Percentiles rank a stretch among this genome's conserved stretches.
These are phyloP conservation scores for Raddia distichophylla DNA, from an alignment of 176 grass and related monocot species.

Conservation along the genomic window DNA sequence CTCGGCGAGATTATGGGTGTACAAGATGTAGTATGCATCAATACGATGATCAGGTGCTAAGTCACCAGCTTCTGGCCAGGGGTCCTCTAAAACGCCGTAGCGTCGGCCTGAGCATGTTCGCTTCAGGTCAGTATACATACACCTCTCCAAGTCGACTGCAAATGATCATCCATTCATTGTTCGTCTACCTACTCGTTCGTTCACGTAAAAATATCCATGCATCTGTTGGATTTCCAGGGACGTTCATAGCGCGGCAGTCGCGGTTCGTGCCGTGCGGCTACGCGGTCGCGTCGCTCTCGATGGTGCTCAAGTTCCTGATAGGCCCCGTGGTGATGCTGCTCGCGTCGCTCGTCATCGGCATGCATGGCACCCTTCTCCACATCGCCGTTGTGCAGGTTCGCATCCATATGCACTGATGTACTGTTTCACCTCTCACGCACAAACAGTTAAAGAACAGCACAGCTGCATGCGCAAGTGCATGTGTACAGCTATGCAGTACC, in stretches of 20 bases:
- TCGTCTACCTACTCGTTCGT: not conserved
- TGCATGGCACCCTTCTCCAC: conserved; percentile 67
- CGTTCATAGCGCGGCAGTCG: conserved; percentile 72
- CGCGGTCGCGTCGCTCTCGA: conserved; percentile 53
- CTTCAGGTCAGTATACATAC: conserved; percentile 54
- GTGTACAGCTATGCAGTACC: too few species aligned
- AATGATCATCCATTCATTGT: not conserved
- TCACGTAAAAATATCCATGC: not conserved
- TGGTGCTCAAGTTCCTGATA: conserved; percentile 68
- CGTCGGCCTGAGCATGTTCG: conserved; percentile 90
- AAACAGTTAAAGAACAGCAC: too few species aligned
- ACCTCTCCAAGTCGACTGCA: not conserved
- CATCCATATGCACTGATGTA: too few species aligned
- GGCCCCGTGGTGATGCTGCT: conserved; percentile 67
- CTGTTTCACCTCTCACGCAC: too few species aligned
- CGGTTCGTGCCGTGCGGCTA: conserved; percentile 79
- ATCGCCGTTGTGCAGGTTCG: conserved; percentile 66
- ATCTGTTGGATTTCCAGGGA: conserved; percentile 44
- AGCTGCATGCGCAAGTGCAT: too few species aligned
- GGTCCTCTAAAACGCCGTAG: too few species aligned
- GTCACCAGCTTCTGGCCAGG: too few species aligned
- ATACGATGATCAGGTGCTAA: too few species aligned
- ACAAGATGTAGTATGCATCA: too few species aligned
- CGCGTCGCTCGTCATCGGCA: conserved; percentile 59
- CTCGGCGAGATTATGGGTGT: too few species aligned